These are phyloP conservation scores for Schizosaccharomyces cryophilus DNA, from an alignment of 805 yeast genomes.

Conservation along the genomic window DNA sequence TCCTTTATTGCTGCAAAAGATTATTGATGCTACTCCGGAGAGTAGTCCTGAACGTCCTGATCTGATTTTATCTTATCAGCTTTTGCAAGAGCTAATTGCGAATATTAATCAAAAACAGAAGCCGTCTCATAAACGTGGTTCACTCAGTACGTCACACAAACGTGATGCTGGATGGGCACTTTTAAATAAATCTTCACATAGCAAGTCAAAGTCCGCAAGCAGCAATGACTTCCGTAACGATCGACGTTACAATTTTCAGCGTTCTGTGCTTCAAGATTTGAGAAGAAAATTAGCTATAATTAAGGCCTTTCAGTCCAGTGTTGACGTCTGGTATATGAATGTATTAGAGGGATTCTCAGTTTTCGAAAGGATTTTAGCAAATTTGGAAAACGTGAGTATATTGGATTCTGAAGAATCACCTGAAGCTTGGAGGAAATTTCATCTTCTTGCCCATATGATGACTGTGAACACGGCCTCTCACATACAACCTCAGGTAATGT, in stretches of 20 bases:
- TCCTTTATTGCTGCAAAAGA: constrained; percentile 16
- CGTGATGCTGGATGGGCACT: neutral
- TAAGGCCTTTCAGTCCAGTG: neutral
- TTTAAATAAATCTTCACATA: neutral
- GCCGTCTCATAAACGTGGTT: constrained; percentile 1
- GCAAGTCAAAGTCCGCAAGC: neutral
- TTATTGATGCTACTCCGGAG: constrained; percentile 11
- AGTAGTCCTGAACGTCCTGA: neutral
- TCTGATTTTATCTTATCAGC: neutral
- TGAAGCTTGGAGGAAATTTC: neutral
- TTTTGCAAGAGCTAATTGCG: neutral
- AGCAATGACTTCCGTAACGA: neutral
- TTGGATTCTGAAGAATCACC: neutral
- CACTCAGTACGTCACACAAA: neutral
- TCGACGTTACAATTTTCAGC: neutral
- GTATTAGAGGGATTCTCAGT: neutral
- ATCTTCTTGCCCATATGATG: neutral
- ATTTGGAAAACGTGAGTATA: neutral
- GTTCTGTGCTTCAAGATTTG: neutral
- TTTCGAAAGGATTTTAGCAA: neutral
- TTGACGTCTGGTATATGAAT: neutral
- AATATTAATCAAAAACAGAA: neutral
- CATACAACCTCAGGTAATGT: neutral
- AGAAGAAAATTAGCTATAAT: neutral
- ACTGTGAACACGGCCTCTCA: neutral